Evolutionary conservation across 2,329 filamentous ascomycete species (phyloP).

Genomic region (Chrysosporium queenslandicum): DNA sequence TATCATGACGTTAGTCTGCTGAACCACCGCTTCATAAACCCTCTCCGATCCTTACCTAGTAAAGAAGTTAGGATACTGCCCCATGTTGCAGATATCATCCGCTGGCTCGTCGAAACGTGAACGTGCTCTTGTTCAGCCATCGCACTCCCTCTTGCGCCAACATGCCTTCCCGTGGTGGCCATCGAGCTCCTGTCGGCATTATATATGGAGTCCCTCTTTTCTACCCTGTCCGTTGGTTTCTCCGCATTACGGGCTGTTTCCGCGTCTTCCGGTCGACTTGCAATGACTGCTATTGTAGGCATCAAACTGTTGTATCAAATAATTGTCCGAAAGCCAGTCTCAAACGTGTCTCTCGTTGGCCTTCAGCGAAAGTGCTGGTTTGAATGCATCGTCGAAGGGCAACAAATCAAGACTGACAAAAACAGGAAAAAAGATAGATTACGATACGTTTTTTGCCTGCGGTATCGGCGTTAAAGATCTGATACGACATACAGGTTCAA

Average conservation of each 20-base stretch:
- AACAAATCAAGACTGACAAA: not conserved
- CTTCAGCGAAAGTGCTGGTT: not conserved
- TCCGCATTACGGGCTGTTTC: conserved; percentile 18
- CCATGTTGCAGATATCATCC: conserved; percentile 88
- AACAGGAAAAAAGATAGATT: conserved; percentile 12
- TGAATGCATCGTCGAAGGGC: not conserved
- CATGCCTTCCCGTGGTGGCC: conserved; percentile 4
- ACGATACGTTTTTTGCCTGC: conserved; percentile 6
- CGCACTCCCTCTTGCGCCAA: not conserved
- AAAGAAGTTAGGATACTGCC: conserved; percentile 85
- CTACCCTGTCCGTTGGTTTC: conserved; percentile 14
- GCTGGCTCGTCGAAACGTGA: conserved; percentile 70
- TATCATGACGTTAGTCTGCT: conserved; percentile 10
- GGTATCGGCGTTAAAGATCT: conserved; percentile 4
- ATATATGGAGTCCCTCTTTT: conserved; percentile 23
- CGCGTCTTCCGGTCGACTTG: conserved; percentile 17
- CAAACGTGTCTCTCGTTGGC: not conserved
- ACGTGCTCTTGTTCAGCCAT: conserved; percentile 19
- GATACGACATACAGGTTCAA: not conserved
- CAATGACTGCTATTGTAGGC: conserved; percentile 21
- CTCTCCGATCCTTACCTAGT: conserved; percentile 51
- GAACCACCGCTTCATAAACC: conserved; percentile 14
- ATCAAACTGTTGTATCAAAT: conserved; percentile 16
- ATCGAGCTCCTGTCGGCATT: conserved; percentile 24
- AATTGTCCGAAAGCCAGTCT: not conserved